A percentile compares a stretch with the other conserved stretches of the same genome.
phyloP scores from a whole-genome alignment of 352 stramenopile genomes.

The Phytophthora citrophthora region DNA sequence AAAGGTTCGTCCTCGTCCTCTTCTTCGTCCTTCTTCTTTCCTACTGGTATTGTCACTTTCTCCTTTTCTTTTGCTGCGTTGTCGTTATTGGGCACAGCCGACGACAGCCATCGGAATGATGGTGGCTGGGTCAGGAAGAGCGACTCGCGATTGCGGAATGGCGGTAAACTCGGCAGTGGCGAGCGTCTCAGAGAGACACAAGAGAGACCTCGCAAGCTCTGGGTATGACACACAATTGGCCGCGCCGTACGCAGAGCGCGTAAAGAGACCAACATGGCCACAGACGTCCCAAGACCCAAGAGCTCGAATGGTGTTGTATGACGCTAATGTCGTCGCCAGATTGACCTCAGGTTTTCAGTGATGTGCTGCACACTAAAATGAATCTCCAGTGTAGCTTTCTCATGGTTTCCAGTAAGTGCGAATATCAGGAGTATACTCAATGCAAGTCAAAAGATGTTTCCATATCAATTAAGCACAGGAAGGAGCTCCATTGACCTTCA shows the following conservation, averaged over 20 bases:
- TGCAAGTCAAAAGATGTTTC: neutral
- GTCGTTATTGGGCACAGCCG: slow-evolving; percentile 3
- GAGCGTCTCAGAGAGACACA: slow-evolving; percentile 7
- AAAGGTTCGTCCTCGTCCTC: slow-evolving; percentile 33
- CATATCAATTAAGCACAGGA: neutral
- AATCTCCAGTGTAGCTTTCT: neutral
- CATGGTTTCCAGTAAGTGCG: slow-evolving; percentile 1
- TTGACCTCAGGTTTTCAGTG: slow-evolving; percentile 4
- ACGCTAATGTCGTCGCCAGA: neutral
- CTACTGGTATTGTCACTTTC: neutral
- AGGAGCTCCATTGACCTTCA: neutral
- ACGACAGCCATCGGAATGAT: slow-evolving; percentile 29
- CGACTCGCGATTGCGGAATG: slow-evolving; percentile 7
- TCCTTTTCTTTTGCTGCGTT: neutral
- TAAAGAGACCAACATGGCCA: slow-evolving; percentile 33
- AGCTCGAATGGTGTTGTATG: slow-evolving; percentile 20
- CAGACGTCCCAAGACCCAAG: neutral
- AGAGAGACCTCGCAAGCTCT: slow-evolving; percentile 13
- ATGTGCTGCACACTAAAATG: slow-evolving; percentile 2
- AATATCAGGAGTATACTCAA: neutral
- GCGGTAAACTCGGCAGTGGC: slow-evolving; percentile 9
- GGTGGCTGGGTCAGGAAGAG: slow-evolving; percentile 9
- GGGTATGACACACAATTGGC: slow-evolving; percentile 5
- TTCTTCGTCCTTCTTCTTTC: slow-evolving; percentile 1
- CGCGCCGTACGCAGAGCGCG: slow-evolving; percentile 21